These are phyloP conservation scores for Tricladium varicosporioides DNA, from an alignment of 2,329 filamentous ascomycete species.

Conservation along the genomic window DNA sequence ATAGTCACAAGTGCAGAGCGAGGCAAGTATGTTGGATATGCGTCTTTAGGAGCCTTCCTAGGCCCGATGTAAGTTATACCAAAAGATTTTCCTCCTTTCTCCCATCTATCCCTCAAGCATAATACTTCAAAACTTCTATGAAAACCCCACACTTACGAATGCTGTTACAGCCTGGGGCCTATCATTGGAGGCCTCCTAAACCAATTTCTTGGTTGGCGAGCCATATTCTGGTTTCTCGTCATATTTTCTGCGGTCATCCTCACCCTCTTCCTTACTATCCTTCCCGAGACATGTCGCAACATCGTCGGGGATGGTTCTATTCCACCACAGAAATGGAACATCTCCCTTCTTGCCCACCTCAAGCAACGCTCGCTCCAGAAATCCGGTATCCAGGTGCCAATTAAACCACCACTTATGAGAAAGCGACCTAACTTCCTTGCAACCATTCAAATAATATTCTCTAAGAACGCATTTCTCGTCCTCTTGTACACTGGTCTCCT, in stretches of 20 bases:
- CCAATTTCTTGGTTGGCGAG: slow-evolving; percentile 44
- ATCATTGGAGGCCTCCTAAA: slow-evolving; percentile 45
- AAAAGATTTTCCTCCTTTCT: too few species aligned
- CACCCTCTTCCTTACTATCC: slow-evolving; percentile 17
- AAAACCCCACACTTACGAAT: too few species aligned
- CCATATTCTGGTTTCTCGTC: slow-evolving; percentile 43
- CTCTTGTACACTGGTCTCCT: slow-evolving; percentile 5
- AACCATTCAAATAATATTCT: slow-evolving; percentile 5
- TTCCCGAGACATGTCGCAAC: slow-evolving; percentile 24
- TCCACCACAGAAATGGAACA: neutral
- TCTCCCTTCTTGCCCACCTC: neutral
- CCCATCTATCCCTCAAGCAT: too few species aligned
- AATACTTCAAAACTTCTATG: too few species aligned
- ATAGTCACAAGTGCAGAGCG: slow-evolving; percentile 64
- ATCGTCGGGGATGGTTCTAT: slow-evolving; percentile 20
- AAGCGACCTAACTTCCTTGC: neutral
- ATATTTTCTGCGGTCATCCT: slow-evolving; percentile 16
- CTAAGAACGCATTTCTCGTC: slow-evolving; percentile 5
- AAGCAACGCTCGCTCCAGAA: neutral
- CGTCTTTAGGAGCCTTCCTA: slow-evolving; percentile 37
- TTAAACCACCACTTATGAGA: neutral
- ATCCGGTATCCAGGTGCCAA: neutral
- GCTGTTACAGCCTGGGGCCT: slow-evolving; percentile 37
- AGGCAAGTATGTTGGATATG: slow-evolving; percentile 67
- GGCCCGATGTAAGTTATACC: slow-evolving; percentile 37